phyloP scores from a whole-genome alignment of 1,284 basidiomycete genomes.

The Vanrija sp. region DNA sequence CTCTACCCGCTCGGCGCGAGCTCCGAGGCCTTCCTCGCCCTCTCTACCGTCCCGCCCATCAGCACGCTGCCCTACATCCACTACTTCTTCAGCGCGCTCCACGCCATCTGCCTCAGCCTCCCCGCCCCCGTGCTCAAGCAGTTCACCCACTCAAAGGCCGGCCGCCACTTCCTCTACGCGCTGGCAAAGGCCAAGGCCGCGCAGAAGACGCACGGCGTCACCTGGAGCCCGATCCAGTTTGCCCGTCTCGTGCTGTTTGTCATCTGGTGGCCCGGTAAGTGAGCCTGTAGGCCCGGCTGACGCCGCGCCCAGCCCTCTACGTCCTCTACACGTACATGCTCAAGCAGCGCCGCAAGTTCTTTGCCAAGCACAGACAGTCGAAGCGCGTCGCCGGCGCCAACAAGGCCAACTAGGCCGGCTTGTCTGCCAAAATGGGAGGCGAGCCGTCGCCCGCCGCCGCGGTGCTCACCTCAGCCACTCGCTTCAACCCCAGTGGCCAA shows the following conservation, averaged over 20 bases:
- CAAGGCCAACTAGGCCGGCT: conserved; percentile 9
- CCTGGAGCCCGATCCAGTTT: conserved; percentile 46
- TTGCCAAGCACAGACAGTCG: conserved; percentile 53
- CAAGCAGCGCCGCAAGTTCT: conserved; percentile 69
- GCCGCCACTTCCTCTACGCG: conserved; percentile 31
- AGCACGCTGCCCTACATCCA: conserved; percentile 41
- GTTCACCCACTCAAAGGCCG: conserved; percentile 24
- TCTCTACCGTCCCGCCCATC: conserved; percentile 65
- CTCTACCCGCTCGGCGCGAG: conserved; percentile 89
- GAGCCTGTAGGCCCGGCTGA: neutral
- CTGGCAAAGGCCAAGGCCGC: conserved; percentile 26
- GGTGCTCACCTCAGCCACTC: no score
- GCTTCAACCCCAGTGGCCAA: no score
- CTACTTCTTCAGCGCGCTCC: conserved; percentile 16
- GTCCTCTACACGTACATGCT: conserved; percentile 89
- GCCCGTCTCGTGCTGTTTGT: conserved; percentile 65
- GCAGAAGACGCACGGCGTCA: neutral
- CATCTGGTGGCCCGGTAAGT: conserved; percentile 87
- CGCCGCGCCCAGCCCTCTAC: conserved; percentile 67
- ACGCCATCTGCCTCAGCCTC: conserved; percentile 18
- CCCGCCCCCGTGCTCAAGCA: conserved; percentile 22
- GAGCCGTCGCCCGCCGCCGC: no score
- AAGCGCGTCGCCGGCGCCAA: conserved; percentile 34
- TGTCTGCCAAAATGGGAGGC: no score
- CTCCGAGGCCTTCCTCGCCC: conserved; percentile 82